These are phyloP conservation scores for Penicillium sp. DNA, from an alignment of 2,329 filamentous ascomycete species.

Conservation along the genomic window DNA sequence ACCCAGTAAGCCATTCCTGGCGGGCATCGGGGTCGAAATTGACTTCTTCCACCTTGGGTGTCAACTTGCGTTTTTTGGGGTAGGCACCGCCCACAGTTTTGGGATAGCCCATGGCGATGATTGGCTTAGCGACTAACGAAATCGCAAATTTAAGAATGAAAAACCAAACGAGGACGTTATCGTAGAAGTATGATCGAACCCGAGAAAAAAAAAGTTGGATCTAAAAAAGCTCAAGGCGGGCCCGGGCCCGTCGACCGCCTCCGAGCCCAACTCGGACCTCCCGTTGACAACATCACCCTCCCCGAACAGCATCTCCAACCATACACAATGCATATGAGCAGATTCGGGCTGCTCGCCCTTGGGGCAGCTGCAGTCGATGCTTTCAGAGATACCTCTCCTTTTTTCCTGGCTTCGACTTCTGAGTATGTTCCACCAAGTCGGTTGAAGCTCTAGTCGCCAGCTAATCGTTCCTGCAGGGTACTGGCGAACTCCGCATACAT, in stretches of 20 bases:
- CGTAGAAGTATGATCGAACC: background rate
- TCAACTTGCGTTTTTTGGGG: slow-evolving; percentile 64
- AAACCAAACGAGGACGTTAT: background rate
- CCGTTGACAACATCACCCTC: slow-evolving; percentile 31
- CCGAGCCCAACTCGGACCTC: slow-evolving; percentile 29
- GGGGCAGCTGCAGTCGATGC: slow-evolving; percentile 63
- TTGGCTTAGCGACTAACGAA: background rate
- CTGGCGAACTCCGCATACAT: slow-evolving; percentile 43
- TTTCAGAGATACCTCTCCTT: slow-evolving; percentile 84
- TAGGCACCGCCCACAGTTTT: slow-evolving; percentile 38
- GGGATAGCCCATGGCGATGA: slow-evolving; percentile 43
- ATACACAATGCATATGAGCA: slow-evolving; percentile 44
- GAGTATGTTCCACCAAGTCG: slow-evolving; percentile 57
- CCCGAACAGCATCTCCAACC: slow-evolving; percentile 19
- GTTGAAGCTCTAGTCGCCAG: slow-evolving; percentile 13
- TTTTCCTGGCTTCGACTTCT: slow-evolving; percentile 81
- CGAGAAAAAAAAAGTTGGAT: slow-evolving; percentile 22
- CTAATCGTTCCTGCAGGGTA: slow-evolving; percentile 36
- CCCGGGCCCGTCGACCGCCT: slow-evolving; percentile 37
- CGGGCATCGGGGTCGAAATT: slow-evolving; percentile 78
- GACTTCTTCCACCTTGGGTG: slow-evolving; percentile 70
- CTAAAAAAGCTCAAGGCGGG: slow-evolving; percentile 28
- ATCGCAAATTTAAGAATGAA: background rate
- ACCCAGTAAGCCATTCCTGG: slow-evolving; percentile 87
- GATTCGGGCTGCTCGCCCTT: slow-evolving; percentile 49